phyloP scores from a whole-genome alignment of 495 filamentous ascomycete genomes.

The Xylaria telfairii region DNA sequence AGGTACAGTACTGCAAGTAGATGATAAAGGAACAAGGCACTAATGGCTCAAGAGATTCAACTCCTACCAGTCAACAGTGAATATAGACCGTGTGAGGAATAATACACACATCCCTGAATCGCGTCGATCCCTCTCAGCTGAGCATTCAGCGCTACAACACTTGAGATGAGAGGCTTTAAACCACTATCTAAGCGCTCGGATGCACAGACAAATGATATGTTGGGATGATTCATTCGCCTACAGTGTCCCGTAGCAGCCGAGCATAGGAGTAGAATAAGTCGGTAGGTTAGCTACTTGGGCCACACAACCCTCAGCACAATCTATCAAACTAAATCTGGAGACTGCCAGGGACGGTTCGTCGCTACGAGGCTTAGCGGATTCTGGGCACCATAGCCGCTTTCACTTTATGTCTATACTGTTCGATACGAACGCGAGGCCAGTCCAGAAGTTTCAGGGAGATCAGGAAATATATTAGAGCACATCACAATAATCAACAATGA shows the following conservation, averaged over 20 bases:
- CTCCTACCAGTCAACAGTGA: not conserved
- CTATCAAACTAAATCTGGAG: not conserved
- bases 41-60: no score
- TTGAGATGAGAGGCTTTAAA: not conserved
- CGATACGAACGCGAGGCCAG: not conserved
- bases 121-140: not conserved
- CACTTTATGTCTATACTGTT: not conserved
- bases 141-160: not conserved
- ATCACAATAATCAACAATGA: slow-evolving; percentile 3
- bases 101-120: not conserved
- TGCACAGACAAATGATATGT: not conserved
- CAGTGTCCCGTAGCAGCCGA: no score
- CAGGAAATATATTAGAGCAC: not conserved
- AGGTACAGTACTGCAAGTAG: no score
- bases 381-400: not conserved
- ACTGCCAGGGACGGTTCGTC: not conserved
- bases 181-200: slow-evolving; percentile 7
- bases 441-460: slow-evolving; percentile 1
- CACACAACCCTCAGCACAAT: not conserved
- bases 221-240: not conserved
- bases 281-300: no score
- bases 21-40: no score
- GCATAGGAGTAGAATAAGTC: not conserved
- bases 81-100: not conserved
- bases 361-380: slow-evolving; percentile 12